These are phyloP conservation scores for Lolium perenne DNA, from an alignment of 176 grass and related monocot species.

Conservation along the genomic window DNA sequence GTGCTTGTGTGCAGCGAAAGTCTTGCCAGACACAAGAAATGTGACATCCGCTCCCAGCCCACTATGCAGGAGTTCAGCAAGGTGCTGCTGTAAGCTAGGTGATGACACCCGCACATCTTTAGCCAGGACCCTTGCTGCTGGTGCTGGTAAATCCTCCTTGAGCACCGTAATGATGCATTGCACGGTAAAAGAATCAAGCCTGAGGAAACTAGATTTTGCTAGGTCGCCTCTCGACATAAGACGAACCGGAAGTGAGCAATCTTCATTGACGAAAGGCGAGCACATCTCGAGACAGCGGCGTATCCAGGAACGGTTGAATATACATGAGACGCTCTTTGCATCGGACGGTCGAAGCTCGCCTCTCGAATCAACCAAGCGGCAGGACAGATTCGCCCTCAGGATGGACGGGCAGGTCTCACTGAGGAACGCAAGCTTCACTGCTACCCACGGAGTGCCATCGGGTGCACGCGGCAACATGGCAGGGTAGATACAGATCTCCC, in stretches of 20 bases:
- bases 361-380: background rate
- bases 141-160: conserved; percentile 17
- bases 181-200: conserved; percentile 28
- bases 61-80: background rate
- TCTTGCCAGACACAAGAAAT: background rate
- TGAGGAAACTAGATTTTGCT: background rate
- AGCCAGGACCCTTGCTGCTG: background rate
- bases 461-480: background rate
- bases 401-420: conserved; percentile 2
- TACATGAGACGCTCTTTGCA: background rate
- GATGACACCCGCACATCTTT: background rate
- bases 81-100: background rate
- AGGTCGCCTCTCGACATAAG: background rate
- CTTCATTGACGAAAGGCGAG: background rate
- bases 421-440: background rate
- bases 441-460: background rate
- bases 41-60: background rate
- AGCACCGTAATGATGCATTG: background rate
- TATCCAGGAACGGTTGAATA: background rate
- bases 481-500: conserved; percentile 2
- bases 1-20: background rate
- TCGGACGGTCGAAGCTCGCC: background rate
- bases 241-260: background rate
- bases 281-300: background rate
- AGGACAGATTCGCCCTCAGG: background rate